phyloP scores from a whole-genome alignment of 768 basidiomycete genomes.

The Panellus pusillus region DNA sequence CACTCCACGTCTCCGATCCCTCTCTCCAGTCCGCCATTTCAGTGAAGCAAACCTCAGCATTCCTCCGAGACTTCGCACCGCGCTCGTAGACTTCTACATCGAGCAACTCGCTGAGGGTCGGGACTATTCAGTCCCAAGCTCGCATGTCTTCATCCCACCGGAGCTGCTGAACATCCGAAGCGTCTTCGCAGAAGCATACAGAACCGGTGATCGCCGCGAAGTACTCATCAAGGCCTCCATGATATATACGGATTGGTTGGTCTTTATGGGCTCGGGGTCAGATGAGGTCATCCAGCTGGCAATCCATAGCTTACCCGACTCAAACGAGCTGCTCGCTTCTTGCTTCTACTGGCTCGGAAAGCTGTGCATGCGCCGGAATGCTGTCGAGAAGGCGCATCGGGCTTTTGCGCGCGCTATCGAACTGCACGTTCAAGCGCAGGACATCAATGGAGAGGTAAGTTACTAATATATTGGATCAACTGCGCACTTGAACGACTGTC shows the following conservation, averaged over 20 bases:
- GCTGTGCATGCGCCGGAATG: constrained; percentile 20
- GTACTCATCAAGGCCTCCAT: constrained; percentile 16
- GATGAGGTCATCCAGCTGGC: constrained; percentile 21
- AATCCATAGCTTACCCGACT: constrained; percentile 11
- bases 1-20: constrained; percentile 17
- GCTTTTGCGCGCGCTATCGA: constrained; percentile 12
- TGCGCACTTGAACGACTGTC: background rate
- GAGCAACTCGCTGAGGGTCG: constrained; percentile 12
- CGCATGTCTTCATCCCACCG: constrained; percentile 18
- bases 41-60: constrained; percentile 16
- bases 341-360: constrained; percentile 21
- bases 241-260: constrained; percentile 17
- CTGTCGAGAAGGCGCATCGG: constrained; percentile 12
- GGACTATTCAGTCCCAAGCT: constrained; percentile 13
- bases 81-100: constrained; percentile 19
- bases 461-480: background rate
- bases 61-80: constrained; percentile 10
- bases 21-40: constrained; percentile 21
- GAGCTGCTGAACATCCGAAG: constrained; percentile 18
- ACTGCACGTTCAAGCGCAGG: constrained; percentile 13
- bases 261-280: constrained; percentile 19
- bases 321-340: constrained; percentile 8
- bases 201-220: constrained; percentile 13
- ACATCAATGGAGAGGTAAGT: constrained; percentile 15
- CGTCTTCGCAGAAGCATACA: constrained; percentile 17